Evolutionary conservation across 108 stramenopile genomes (phyloP).

Genomic region (Chaetoceros muelleri): DNA sequence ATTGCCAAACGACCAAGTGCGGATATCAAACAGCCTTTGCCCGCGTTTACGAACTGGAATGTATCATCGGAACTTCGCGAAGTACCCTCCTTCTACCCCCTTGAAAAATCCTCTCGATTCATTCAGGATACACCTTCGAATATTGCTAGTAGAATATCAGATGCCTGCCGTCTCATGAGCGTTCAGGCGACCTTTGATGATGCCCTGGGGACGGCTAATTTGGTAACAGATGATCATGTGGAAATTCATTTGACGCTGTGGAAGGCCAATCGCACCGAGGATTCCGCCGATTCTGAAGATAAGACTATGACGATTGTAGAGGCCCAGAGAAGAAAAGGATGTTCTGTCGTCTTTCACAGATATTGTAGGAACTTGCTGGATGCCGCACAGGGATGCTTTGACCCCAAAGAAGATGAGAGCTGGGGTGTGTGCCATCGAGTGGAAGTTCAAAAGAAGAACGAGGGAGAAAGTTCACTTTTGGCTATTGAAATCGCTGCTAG

Average conservation of each 20-base stretch:
- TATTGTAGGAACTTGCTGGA: slow-evolving; percentile 65
- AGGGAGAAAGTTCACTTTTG: slow-evolving; percentile 57
- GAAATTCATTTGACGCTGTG: slow-evolving; percentile 48
- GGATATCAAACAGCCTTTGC: background rate
- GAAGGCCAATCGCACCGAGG: slow-evolving; percentile 22
- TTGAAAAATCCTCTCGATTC: slow-evolving; percentile 51
- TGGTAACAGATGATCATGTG: slow-evolving; percentile 33
- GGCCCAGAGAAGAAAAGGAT: slow-evolving; percentile 68
- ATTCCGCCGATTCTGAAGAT: slow-evolving; percentile 22
- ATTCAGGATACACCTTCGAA: slow-evolving; percentile 16
- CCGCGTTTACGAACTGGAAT: background rate
- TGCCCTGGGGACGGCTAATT: slow-evolving; percentile 28
- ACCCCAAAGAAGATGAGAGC: slow-evolving; percentile 19
- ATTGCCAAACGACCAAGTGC: background rate
- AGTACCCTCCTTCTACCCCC: slow-evolving; percentile 69
- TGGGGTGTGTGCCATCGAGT: slow-evolving; percentile 28
- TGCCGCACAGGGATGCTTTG: slow-evolving; percentile 66
- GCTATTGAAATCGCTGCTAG: slow-evolving; percentile 79
- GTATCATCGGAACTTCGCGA: slow-evolving; percentile 29
- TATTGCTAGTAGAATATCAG: slow-evolving; percentile 33
- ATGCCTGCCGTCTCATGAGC: slow-evolving; percentile 45
- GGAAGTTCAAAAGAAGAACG: slow-evolving; percentile 20
- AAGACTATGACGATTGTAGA: slow-evolving; percentile 47
- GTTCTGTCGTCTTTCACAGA: slow-evolving; percentile 67
- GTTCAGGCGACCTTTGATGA: slow-evolving; percentile 43